A percentile compares a stretch with the other conserved stretches of the same genome.
phyloP scores from a whole-genome alignment of 2,329 filamentous ascomycete genomes.

The Thelonectria blattea region DNA sequence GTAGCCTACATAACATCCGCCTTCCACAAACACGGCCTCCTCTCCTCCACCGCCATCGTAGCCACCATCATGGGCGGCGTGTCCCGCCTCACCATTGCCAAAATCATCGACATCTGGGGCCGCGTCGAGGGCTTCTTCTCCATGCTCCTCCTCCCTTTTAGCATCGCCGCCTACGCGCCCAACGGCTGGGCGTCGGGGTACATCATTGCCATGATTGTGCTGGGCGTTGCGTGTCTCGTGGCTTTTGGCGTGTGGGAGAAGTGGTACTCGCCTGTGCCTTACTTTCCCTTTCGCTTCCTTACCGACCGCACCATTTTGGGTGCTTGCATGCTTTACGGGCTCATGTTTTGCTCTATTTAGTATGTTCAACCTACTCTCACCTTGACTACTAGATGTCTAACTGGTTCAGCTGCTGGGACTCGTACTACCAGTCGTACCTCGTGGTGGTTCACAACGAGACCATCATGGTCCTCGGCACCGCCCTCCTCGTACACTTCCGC shows the following conservation, averaged over 20 bases:
- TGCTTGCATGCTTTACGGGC: conserved; percentile 48
- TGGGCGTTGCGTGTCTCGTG: conserved; percentile 58
- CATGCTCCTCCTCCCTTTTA: conserved; percentile 61
- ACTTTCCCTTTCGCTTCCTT: conserved; percentile 57
- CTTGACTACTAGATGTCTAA: too few species aligned
- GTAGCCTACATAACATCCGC: conserved; percentile 70
- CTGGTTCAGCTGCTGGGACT: conserved; percentile 54
- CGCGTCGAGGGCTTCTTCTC: conserved; percentile 53
- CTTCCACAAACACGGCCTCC: conserved; percentile 68
- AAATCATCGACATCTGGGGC: conserved; percentile 56
- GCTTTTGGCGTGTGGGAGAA: conserved; percentile 63
- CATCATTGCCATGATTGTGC: conserved; percentile 60
- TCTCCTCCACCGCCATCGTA: conserved; percentile 68
- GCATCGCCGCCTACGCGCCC: conserved; percentile 49
- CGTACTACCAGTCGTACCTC: conserved; percentile 58
- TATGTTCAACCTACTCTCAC: too few species aligned
- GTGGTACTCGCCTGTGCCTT: conserved; percentile 43
- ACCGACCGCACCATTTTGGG: conserved; percentile 55
- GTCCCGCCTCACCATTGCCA: conserved; percentile 50
- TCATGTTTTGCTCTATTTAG: conserved; percentile 48
- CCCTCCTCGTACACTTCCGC: conserved; percentile 47
- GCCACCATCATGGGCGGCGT: conserved; percentile 52
- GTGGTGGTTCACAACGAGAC: conserved; percentile 56
- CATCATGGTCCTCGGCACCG: conserved; percentile 56
- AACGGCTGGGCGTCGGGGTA: conserved; percentile 55